These are phyloP conservation scores for Pelargonium citronellum DNA, from an alignment of 441 rosid species.

Conservation along the genomic window DNA sequence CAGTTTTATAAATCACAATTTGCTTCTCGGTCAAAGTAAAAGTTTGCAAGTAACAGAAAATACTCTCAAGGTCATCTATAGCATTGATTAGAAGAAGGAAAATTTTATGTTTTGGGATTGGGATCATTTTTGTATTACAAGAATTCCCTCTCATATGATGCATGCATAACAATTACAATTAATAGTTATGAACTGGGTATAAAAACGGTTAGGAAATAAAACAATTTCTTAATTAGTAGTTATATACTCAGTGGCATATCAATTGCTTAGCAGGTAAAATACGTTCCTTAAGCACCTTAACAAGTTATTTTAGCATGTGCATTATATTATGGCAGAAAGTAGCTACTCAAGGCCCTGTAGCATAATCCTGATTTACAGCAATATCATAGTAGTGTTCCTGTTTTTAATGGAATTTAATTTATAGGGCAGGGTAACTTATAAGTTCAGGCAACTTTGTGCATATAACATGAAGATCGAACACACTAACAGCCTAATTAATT, in stretches of 20 bases:
- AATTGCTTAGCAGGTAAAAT: neutral
- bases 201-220: neutral
- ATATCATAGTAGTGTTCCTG: neutral
- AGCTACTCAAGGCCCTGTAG: neutral
- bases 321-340: neutral
- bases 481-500: neutral
- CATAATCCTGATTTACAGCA: neutral
- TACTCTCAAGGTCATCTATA: neutral
- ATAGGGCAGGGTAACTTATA: neutral
- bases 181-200: slow-evolving; percentile 1
- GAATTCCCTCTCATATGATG: neutral
- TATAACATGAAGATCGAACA: neutral
- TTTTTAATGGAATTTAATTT: neutral
- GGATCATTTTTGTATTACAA: neutral
- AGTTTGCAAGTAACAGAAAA: neutral
- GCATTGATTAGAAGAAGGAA: neutral
- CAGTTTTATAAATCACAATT: neutral
- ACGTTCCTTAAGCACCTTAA: neutral
- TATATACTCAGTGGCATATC: neutral
- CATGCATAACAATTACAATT: neutral
- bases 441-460: neutral
- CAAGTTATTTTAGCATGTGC: neutral
- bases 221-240: neutral
- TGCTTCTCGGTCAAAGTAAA: neutral
- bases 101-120: neutral